Percentiles rank a stretch among this genome's conserved stretches.
These are phyloP conservation scores for Vaccinium corymbosum DNA, from an alignment of 148 eudicot genomes.

Conservation along the genomic window DNA sequence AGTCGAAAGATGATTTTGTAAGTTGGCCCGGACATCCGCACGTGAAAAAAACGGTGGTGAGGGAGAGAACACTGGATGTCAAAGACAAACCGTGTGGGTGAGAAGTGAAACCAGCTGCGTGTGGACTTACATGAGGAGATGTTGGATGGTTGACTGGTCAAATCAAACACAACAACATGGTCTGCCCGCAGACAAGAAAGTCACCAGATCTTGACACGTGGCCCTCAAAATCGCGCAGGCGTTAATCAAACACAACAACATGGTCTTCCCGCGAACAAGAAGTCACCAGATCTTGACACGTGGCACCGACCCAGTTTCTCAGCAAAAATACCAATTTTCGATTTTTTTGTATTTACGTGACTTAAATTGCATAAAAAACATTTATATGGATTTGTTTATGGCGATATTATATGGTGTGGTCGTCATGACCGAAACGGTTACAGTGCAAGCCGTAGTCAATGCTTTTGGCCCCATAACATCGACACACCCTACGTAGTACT, in stretches of 20 bases:
- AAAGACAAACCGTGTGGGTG: not conserved
- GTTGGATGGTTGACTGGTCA: constrained; percentile 10
- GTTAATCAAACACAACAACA: constrained; percentile 1
- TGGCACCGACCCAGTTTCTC: not conserved
- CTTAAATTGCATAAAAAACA: not conserved
- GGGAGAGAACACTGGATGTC: not conserved
- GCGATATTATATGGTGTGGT: not conserved
- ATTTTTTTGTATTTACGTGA: not conserved
- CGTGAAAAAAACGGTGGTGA: not conserved
- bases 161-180: not conserved
- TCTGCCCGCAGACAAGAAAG: not conserved
- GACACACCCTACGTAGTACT: not conserved
- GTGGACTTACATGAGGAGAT: constrained; percentile 9
- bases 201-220: not conserved
- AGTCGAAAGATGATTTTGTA: too few relatives aligned
- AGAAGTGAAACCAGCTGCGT: constrained; percentile 6
- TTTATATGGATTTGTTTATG: not conserved
- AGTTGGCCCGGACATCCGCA: not conserved
- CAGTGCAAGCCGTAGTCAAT: not conserved
- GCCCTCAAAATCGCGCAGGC: not conserved
- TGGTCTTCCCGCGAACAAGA: not conserved
- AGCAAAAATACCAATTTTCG: not conserved
- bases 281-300: not conserved
- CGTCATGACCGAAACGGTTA: constrained; percentile 4
- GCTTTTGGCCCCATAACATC: not conserved